Evolutionary conservation across 2,329 filamentous ascomycete genomes (phyloP), one percentile per base, ranked within the genome.

Genomic region (Pestalotiopsis sp.): DNA sequence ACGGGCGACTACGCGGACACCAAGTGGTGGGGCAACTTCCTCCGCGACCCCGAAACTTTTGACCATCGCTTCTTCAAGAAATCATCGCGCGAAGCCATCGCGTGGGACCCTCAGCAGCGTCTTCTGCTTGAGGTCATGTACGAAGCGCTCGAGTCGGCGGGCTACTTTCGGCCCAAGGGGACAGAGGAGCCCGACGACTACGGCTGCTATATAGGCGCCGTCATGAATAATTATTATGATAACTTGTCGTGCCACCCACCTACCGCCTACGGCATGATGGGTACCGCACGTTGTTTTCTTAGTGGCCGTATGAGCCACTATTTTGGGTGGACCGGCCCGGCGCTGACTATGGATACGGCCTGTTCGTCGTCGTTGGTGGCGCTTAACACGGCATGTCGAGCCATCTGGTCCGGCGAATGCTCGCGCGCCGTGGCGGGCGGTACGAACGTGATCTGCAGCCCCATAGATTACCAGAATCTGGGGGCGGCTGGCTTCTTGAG

Each of bases 201-300:
- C 11, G 82, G 82, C 2, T 79, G 76, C 31, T 85, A 80, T 59
- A 73, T 84, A 1, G 82, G 82, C 4, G 73, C 75, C 4, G 76
- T 74, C 36, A 71, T 68, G 0, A 73, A 71, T 7, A 81, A 85
- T 65, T 85, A 85, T 67, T 78, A 82, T 7, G 66, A 79, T 60
- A 84, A 85, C 66, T 71, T 83, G 1, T 75, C 77, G 3, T 79
- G 77, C 27, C 74, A 83, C 41, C 49, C 76, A 0, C 64, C 80
- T 0, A 80, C 75, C 7, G 79, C 81, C 0, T 86, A 78, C 66
- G 73, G 79, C 0, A 77, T 79, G 1, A 70, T 71, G 0, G 76
- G 78, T 3, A 79, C 73, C 23, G 41, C 73, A 12, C 70, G 74
- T 36, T 70, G 71, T 11, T 80, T 78, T 65, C 69, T 75, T 14